Evolutionary conservation across 2,329 filamentous ascomycete species (phyloP), one percentile per base, ranked within the genome.

Genomic region (Botrytis fragariae): DNA sequence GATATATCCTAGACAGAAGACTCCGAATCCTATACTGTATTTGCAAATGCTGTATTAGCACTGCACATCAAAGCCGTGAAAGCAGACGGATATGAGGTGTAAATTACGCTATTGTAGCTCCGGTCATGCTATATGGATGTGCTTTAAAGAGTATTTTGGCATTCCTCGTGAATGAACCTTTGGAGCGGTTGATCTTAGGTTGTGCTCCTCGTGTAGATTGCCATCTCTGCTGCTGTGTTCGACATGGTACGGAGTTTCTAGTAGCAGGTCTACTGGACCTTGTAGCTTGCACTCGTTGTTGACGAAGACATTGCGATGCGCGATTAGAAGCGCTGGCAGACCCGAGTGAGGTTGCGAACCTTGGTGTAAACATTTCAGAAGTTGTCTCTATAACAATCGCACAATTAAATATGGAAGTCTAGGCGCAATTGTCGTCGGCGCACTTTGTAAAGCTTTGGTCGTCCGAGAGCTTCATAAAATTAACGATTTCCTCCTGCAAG

Each of bases 111-210:
- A 76, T 44, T n/a, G 77, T 59, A 44, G 79, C 80, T 37, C 74
- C 71, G n/a, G 77, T 76, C 29, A 81, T 76, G 51, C 77, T 78
- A 72, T 77, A 78, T 37, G 80, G 80, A 57, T 81, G 69, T 2
- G 74, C 74, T 72, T 70, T 77, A 51, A 78, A 81, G 45, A 81
- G 71, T 44, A 69, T 63, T 72, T 77, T 79, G 14, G 74, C 74
- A 59, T 74, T 74, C 14, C 68, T 63, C 25, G 48, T 48, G 39
- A 71, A 39, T 22, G 72, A 51, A 9, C 61, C 48, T 57, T 72
- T 61, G 20, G 72, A 63, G 3, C 7, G 59, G 9, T 69, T 59
- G 25, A 57, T 20, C 29, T 59, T 71, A 29, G 69, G 35, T 29
- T 42, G 63, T 71, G n/a, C 39, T 45, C 59, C 39, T 45, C 57